A percentile compares a stretch with the other conserved stretches of the same genome.
Evolutionary conservation across 2,329 filamentous ascomycete species (phyloP).

Genomic region (Phyllosticta ampelicida): DNA sequence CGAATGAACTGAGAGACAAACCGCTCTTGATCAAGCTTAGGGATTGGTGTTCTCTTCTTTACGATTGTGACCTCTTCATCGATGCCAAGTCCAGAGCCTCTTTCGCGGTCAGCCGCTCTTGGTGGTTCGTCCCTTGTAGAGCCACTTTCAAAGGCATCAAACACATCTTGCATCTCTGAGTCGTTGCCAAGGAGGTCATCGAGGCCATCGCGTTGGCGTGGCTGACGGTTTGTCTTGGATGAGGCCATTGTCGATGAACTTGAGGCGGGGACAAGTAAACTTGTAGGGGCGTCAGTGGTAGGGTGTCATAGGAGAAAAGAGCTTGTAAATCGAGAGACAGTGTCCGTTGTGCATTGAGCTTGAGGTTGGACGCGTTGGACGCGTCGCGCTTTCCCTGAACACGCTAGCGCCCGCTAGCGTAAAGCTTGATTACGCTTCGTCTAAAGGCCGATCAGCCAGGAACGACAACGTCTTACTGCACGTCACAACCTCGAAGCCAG

Average conservation of each 20-base stretch:
- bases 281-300: no score
- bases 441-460: neutral
- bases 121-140: constrained; percentile 10
- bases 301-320: no score
- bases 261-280: neutral
- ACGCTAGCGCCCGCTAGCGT: constrained; percentile 7
- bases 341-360: neutral
- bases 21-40: constrained; percentile 80
- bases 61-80: constrained; percentile 77
- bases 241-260: constrained; percentile 11
- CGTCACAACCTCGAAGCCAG: neutral
- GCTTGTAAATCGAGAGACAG: no score
- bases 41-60: constrained; percentile 64
- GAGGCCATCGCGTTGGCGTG: constrained; percentile 34
- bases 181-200: constrained; percentile 71
- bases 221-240: constrained; percentile 9
- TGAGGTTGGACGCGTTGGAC: neutral
- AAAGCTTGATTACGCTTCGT: constrained; percentile 1
- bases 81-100: constrained; percentile 50
- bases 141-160: constrained; percentile 26
- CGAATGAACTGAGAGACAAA: constrained; percentile 24
- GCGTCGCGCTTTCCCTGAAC: constrained; percentile 11
- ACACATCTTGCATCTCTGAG: constrained; percentile 43
- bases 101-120: constrained; percentile 8
- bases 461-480: neutral